Base-by-base conservation (phyloP, 768 basidiomycete species). In the Phlebiopsis flavidoalba region DNA sequence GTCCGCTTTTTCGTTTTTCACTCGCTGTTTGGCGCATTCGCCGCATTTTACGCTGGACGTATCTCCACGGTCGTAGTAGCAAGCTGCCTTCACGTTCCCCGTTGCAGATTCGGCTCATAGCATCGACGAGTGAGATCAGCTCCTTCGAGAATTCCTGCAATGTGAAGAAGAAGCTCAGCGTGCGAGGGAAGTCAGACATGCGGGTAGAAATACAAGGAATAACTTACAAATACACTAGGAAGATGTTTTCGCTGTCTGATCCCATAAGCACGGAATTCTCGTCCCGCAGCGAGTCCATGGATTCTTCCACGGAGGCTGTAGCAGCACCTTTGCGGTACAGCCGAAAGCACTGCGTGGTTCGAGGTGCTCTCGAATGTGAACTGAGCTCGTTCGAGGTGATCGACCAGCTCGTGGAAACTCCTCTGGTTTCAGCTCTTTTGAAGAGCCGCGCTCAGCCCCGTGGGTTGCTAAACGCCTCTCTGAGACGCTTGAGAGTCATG, bases 111-210 rank as follows among this genome's bases (percentile, higher is more conserved):
- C 87, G 80, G 54, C 85, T 80, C 80, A 98, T 91, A 8, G 91
- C 87, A 69, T 95, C 91, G 0, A 92, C 81, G 11, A 98, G 83
- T 19, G 84, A 85, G 35, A 89, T 78, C 54, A 96, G 73, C 72
- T 98, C 96, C 60, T 82, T 79, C 8, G 92, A 83, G 70, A 98
- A 98, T 70, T 98, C 97, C 73, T 99, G 94, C 48, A 98, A 72
- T 0, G 94, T 96, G 74, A 98, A 99, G 64, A 97, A 89, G 74
- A 96, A 98, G 77, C 95, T 97, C n/a, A n/a, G n/a, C n/a, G 63
- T 12, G 40, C 8, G 17, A 14, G 35, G n/a, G 31, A 14, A 21
- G 7, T 26, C 66, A 43, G 61, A 22, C 22, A 53, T 26, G 31
- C 14, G 22, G 24, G 53, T 33, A 17, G 11, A 40, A 11, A 49